Percentiles rank a stretch among this genome's conserved stretches.
Evolutionary conservation across 495 filamentous ascomycete genomes (phyloP).

Genomic region (Penicillium crystallinum): DNA sequence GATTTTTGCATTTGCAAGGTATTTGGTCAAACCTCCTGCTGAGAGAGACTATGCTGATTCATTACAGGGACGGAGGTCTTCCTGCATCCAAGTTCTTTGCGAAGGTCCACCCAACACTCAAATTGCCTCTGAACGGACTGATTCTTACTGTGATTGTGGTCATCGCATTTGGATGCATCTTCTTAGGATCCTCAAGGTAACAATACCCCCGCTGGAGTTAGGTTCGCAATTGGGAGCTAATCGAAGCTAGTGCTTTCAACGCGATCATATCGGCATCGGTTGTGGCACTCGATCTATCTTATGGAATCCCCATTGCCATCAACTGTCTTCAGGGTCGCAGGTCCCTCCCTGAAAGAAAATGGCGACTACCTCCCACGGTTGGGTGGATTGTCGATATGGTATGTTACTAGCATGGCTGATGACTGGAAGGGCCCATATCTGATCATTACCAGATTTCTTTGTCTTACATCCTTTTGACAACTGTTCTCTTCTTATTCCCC

Average conservation of each 20-base stretch:
- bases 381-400: slow-evolving; percentile 61
- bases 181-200: slow-evolving; percentile 62
- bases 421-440: slow-evolving; percentile 7
- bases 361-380: slow-evolving; percentile 48
- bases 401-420: slow-evolving; percentile 17
- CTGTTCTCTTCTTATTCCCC: slow-evolving; percentile 68
- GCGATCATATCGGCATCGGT: slow-evolving; percentile 68
- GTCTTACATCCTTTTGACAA: slow-evolving; percentile 59
- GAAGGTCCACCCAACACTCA: slow-evolving; percentile 53
- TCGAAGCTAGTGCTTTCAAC: slow-evolving; percentile 35
- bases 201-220: too few relatives aligned
- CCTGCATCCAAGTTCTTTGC: slow-evolving; percentile 59
- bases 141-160: slow-evolving; percentile 56
- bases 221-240: neutral
- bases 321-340: slow-evolving; percentile 58
- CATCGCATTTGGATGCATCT: slow-evolving; percentile 64
- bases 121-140: slow-evolving; percentile 63
- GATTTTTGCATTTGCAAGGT: slow-evolving; percentile 64
- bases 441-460: slow-evolving; percentile 47
- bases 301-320: slow-evolving; percentile 63
- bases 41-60: neutral
- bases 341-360: slow-evolving; percentile 55
- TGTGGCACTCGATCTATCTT: slow-evolving; percentile 63
- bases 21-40: neutral
- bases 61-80: slow-evolving; percentile 56